Evolutionary conservation across 192 early-diverging fungal species (phyloP).

Genomic region (Endogone sp.): DNA sequence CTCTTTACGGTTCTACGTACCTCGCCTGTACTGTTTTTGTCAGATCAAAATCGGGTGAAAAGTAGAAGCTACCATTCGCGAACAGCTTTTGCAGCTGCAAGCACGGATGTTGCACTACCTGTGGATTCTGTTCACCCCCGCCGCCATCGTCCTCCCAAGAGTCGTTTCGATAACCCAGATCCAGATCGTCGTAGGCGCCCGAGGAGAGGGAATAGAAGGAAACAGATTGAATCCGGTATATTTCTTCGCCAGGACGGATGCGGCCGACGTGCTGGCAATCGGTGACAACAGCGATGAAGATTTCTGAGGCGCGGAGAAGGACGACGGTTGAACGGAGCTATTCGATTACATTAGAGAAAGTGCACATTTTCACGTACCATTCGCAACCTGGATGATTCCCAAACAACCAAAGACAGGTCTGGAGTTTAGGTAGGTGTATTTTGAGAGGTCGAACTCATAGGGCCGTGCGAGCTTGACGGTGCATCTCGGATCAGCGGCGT

Average conservation of each 20-base stretch:
- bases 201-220: conserved; percentile 76
- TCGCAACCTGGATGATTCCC: conserved; percentile 42
- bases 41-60: conserved; percentile 84
- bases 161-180: conserved; percentile 29
- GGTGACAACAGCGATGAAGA: conserved; percentile 65
- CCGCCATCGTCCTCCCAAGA: conserved; percentile 36
- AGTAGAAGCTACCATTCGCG: conserved; percentile 89
- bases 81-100: conserved; percentile 71
- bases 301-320: conserved; percentile 42
- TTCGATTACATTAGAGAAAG: conserved; percentile 6
- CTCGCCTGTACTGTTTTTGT: conserved; percentile 76
- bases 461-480: conserved; percentile 27
- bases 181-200: conserved; percentile 64
- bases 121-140: conserved; percentile 32
- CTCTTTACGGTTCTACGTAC: no score
- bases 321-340: no score
- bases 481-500: conserved; percentile 21
- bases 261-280: conserved; percentile 60
- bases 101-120: conserved; percentile 71
- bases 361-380: conserved; percentile 34
- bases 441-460: conserved; percentile 30
- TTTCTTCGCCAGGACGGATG: conserved; percentile 52
- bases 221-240: conserved; percentile 70
- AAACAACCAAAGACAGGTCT: conserved; percentile 52
- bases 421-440: conserved; percentile 37